These are phyloP conservation scores for Talaromyces sp. DNA, from an alignment of 2,329 filamentous ascomycete genomes.

Conservation along the genomic window DNA sequence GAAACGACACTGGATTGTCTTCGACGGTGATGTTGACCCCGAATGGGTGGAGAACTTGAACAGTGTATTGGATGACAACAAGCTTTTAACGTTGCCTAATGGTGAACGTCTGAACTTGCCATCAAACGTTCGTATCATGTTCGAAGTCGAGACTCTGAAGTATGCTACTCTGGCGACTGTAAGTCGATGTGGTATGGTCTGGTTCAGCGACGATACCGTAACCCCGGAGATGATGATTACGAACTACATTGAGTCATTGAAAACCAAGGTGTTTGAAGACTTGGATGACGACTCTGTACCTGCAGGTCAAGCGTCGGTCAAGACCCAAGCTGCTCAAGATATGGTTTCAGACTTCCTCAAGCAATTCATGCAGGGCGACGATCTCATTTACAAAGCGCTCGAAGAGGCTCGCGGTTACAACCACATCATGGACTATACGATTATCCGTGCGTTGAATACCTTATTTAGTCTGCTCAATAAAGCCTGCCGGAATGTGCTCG, in stretches of 20 bases:
- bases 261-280: slow-evolving; percentile 84
- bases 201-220: slow-evolving; percentile 98
- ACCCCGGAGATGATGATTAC: slow-evolving; percentile 87
- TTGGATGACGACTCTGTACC: slow-evolving; percentile 86
- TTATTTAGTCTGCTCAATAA: slow-evolving; percentile 96
- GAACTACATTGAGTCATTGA: slow-evolving; percentile 83
- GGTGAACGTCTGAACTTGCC: slow-evolving; percentile 96
- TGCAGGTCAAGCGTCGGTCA: slow-evolving; percentile 70
- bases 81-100: slow-evolving; percentile 92
- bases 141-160: slow-evolving; percentile 96
- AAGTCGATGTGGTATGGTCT: slow-evolving; percentile 99
- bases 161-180: slow-evolving; percentile 98
- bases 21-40: slow-evolving; percentile 97
- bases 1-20: slow-evolving; percentile 98
- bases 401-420: slow-evolving; percentile 72
- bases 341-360: slow-evolving; percentile 77
- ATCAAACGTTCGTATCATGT: slow-evolving; percentile 97
- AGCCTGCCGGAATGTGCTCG: slow-evolving; percentile 82
- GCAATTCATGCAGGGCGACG: slow-evolving; percentile 70
- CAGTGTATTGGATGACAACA: slow-evolving; percentile 98
- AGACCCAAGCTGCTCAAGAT: slow-evolving; percentile 73
- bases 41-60: slow-evolving; percentile 99
- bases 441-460: slow-evolving; percentile 84
- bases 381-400: slow-evolving; percentile 76
- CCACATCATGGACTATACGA: slow-evolving; percentile 98